Base-by-base conservation (phyloP, 192 early-diverging fungal species). In the Oehlia diaphana region DNA sequence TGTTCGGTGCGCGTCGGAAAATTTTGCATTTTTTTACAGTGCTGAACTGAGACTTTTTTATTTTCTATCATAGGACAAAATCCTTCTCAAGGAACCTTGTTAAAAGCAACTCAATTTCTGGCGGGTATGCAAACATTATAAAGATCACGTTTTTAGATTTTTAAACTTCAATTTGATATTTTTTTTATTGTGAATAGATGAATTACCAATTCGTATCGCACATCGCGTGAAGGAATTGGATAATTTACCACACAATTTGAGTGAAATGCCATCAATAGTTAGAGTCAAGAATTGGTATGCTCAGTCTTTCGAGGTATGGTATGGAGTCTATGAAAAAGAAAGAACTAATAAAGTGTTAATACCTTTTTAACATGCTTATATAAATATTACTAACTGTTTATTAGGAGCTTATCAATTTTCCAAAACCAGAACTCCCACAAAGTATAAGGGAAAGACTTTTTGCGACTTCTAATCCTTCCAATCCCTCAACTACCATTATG, bases 221-320 rank as follows among this genome's bases (percentile, higher is more conserved):
- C 95, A 97, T 80, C 90, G 97, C 26, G 96, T 97, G 58, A 96
- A 97, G 28, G 97, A 99, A 85, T 89, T 99, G 35, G 97, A 99
- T 67, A 90, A 92, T 76, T 83, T 97, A 26, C 97, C 97, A 0
- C 90, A 95, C 74, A 89, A 90, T 47, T 88, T 99, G 47, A 91
- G 89, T 74, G 88, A 96, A 61, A 99, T 97, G 97, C 93, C 92
- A 12, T 95, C 94, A 33, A 94, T 99, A 71, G 81, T 91, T 53
- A 89, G 91, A n/a, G 97, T 99, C 42, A 96, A 96, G 83, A 89
- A 95, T 82, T 96, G 95, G 97, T 99, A 99, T 84, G 93, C 95
- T 44, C 94, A 96, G 70, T 95, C 93, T 65, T 96, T 96, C 85
- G 87, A 93, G 86, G 90, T 89, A 86, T 65, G 67, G 16, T 89